Conservation (phyloP, 176 grass and related monocot species). For the Triticum monococcum region DNA sequence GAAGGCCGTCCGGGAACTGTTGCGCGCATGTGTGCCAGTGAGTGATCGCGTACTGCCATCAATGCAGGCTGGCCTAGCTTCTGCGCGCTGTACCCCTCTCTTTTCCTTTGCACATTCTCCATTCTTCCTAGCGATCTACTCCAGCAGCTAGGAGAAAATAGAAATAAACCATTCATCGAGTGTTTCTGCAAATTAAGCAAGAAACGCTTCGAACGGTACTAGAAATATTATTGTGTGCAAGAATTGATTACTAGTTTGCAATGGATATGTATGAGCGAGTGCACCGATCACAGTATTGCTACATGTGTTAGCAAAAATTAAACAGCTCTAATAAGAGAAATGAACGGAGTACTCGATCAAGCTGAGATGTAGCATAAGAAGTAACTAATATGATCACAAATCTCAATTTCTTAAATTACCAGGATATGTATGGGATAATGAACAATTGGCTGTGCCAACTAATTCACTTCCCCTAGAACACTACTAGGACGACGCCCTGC, state of each 20-base stretch:
- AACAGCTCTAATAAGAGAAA: not conserved
- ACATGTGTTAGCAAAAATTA: not conserved
- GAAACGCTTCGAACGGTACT: not conserved
- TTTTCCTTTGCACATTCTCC: constrained; percentile 24
- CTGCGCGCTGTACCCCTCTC: constrained; percentile 24
- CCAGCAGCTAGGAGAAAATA: not conserved
- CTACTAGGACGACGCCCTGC: constrained; percentile 9
- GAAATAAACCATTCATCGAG: not conserved
- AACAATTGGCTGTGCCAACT: constrained; percentile 12
- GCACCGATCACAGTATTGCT: not conserved
- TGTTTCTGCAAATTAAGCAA: constrained; percentile 28
- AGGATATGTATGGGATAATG: constrained; percentile 25
- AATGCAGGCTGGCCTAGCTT: constrained; percentile 24
- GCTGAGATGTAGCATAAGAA: not conserved
- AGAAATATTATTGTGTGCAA: not conserved
- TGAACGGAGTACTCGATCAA: not conserved
- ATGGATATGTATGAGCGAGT: not conserved
- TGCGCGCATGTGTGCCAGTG: constrained; percentile 34
- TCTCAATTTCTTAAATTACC: constrained; percentile 27
- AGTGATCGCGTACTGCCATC: constrained; percentile 31
- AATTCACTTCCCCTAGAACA: not conserved
- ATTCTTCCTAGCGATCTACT: constrained; percentile 4
- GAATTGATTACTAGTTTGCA: not conserved
- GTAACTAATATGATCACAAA: constrained; percentile 25
- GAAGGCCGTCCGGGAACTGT: constrained; percentile 29